Evolutionary conservation across 176 grass and related monocot genomes (phyloP).

Genomic region (bread wheat (Triticum aestivum)): DNA sequence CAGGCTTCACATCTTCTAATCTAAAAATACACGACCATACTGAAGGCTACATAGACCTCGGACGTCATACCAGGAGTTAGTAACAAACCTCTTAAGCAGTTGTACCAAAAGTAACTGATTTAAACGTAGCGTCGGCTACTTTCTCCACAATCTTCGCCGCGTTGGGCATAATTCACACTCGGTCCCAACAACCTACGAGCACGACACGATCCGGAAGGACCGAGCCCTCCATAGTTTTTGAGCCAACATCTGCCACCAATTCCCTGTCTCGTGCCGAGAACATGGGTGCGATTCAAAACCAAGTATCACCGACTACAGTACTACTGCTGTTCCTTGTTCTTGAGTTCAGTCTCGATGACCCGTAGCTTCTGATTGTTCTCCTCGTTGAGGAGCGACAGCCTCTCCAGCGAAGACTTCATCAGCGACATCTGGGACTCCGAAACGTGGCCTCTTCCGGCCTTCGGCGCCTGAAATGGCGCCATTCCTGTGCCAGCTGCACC

Average conservation of each 20-base stretch:
- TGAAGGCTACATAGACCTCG: too few species aligned
- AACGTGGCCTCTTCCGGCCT: slow-evolving; percentile 33
- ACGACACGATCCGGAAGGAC: too few species aligned
- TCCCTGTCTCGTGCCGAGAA: not conserved
- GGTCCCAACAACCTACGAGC: too few species aligned
- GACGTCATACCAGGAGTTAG: too few species aligned
- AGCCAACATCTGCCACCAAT: not conserved
- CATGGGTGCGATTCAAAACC: not conserved
- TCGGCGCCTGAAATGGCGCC: slow-evolving; percentile 31
- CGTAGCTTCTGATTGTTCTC: slow-evolving; percentile 73
- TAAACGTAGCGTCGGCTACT: too few species aligned
- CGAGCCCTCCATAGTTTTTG: not conserved
- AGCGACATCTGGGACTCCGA: slow-evolving; percentile 63
- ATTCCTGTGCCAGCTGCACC: slow-evolving; percentile 5
- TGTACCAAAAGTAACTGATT: too few species aligned
- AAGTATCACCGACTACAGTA: not conserved
- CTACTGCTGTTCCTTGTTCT: slow-evolving; percentile 59
- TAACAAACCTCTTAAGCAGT: too few species aligned
- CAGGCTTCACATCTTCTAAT: too few species aligned
- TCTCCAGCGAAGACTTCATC: slow-evolving; percentile 78
- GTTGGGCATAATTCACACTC: too few species aligned
- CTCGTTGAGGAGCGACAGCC: slow-evolving; percentile 67
- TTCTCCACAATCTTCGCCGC: too few species aligned
- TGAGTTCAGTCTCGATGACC: slow-evolving; percentile 66
- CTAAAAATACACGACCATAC: too few species aligned